These are phyloP conservation scores for Paecilomyces formosus DNA, from an alignment of 2,329 filamentous ascomycete genomes.

Conservation along the genomic window DNA sequence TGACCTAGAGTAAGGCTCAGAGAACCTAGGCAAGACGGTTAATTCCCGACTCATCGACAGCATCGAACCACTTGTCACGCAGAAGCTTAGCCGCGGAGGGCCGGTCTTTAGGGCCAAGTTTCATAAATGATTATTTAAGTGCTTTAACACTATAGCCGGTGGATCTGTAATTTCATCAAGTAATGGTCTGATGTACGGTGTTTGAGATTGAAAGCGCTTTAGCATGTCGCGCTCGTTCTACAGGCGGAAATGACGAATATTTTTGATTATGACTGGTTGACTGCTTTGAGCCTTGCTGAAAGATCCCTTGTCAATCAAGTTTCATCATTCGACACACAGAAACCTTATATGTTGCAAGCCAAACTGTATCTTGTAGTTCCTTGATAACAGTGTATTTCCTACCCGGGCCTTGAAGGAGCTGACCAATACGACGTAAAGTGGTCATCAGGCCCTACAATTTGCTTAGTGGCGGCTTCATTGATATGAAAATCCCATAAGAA, in stretches of 20 bases:
- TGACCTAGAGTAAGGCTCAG: too few relatives aligned
- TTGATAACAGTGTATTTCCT: not conserved
- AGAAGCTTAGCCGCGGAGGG: too few relatives aligned
- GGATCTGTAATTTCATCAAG: conserved; percentile 1
- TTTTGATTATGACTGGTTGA: not conserved
- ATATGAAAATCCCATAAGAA: not conserved
- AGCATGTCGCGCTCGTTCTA: conserved; percentile 2
- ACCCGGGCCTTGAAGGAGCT: not conserved
- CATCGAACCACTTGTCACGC: too few relatives aligned
- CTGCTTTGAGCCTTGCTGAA: not conserved
- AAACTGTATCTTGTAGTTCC: not conserved
- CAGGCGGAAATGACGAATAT: not conserved
- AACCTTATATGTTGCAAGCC: not conserved
- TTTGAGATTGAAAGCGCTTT: conserved; percentile 1
- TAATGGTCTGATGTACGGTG: conserved; percentile 1
- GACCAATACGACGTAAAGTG: not conserved
- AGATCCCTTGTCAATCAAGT: not conserved
- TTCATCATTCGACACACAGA: not conserved
- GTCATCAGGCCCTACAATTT: not conserved
- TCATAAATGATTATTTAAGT: not conserved
- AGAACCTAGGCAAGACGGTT: too few relatives aligned
- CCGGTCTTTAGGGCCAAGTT: too few relatives aligned
- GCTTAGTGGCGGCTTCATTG: not conserved
- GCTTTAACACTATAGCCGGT: conserved; percentile 1
- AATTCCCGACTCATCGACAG: too few relatives aligned